A percentile compares a stretch with the other conserved stretches of the same genome.
Evolutionary conservation across 73 alveolate genomes (phyloP).

Genomic region (Tetrahymena borealis): DNA sequence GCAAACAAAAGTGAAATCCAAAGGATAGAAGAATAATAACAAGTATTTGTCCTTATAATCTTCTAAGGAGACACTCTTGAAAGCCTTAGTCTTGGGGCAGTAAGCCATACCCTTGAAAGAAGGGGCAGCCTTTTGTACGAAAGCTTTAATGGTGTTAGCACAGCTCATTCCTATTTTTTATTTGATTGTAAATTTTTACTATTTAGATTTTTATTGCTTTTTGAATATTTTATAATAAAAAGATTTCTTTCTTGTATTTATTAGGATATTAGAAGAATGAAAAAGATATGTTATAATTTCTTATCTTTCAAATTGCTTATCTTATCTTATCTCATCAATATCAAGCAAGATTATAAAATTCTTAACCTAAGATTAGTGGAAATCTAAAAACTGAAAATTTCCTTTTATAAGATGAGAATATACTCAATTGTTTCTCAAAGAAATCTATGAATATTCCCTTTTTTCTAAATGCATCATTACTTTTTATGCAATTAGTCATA

Average conservation of each 20-base stretch:
- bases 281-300: not conserved
- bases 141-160: slow-evolving; percentile 27
- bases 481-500: not conserved
- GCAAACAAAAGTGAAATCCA: slow-evolving; percentile 99
- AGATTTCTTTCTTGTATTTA: not conserved
- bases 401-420: not conserved
- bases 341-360: not conserved
- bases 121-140: slow-evolving; percentile 42
- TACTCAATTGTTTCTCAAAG: slow-evolving; percentile 1
- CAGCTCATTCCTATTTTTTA: not conserved
- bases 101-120: slow-evolving; percentile 31
- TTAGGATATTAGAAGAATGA: not conserved
- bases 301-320: not conserved
- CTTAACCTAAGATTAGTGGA: not conserved
- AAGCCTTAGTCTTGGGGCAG: slow-evolving; percentile 23
- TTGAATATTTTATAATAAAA: not conserved
- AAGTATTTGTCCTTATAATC: slow-evolving; percentile 95
- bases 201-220: not conserved
- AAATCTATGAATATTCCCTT: not conserved
- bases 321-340: not conserved
- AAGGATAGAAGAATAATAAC: slow-evolving; percentile 98
- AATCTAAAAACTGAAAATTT: not conserved
- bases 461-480: not conserved
- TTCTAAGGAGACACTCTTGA: slow-evolving; percentile 70
- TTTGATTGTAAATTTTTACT: not conserved